Base-by-base conservation (phyloP, 1,139 yeast species). In the Yamadazyma taylorii region DNA sequence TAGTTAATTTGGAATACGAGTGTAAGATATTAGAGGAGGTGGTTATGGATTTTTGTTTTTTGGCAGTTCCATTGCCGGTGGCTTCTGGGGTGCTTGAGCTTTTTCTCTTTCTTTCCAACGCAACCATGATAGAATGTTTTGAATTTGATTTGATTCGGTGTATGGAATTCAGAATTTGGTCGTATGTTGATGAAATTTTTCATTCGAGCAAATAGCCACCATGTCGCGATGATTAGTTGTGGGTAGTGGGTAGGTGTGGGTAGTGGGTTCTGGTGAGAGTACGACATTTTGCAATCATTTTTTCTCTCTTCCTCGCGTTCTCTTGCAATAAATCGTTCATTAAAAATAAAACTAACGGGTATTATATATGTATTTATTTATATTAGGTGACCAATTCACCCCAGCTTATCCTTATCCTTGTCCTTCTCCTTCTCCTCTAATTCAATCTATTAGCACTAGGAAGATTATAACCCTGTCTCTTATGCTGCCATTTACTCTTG, bases 1-100 rank as follows among this genome's bases (percentile, higher is more conserved):
- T 59, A 11, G 79, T 75, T 41, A 75, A 60, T 46, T 64, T 69
- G 2, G 78, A 66, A 37, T 75, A 66, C 1, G 80, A 70, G 44
- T 74, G 78, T 39, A 76, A 61, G 6, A 71, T 56, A 17, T 59
- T 55, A 1, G 75, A 71, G 1, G 79, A 65, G 4, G 73, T 70
- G 5, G 66, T 57, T n/a, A 47, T 40, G 1, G 69, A 50, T 41
- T 63, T 69, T 22, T 45, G 37, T 37, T 53, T 58, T 48, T 70
- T 70, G 34, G 46, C 36, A 16, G 31, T 36, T 16, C 38, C 57
- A 42, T 38, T 32, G 3, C 46, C 50, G 33, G 23, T 42, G 11
- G 38, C 23, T 6, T 34, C 46, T 9, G 52, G 46, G 5, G 45
- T 42, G 5, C 38, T 46, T 6, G 48, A 19, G 8, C 21, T 19